These are phyloP conservation scores for Suhomyces panamericanus DNA, from an alignment of 1,139 yeast species.

Conservation along the genomic window DNA sequence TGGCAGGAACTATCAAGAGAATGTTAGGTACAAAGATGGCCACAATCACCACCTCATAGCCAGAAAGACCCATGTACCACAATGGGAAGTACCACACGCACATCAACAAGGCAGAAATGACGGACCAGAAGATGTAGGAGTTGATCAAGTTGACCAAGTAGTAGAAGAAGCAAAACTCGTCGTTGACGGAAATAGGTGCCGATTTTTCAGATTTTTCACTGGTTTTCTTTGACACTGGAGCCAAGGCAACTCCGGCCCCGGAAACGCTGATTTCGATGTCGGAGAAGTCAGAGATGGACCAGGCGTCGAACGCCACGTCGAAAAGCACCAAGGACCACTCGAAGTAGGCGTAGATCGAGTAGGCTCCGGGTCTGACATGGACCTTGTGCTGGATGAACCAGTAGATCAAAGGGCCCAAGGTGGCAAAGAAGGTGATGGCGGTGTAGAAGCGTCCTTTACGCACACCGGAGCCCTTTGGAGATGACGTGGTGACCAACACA, in stretches of 20 bases:
- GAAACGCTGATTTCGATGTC: conserved; percentile 48
- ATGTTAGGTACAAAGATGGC: conserved; percentile 59
- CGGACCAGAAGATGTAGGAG: conserved; percentile 81
- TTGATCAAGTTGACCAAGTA: conserved; percentile 52
- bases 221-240: conserved; percentile 1
- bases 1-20: conserved; percentile 53
- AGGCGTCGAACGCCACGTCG: conserved; percentile 82
- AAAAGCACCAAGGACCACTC: conserved; percentile 88
- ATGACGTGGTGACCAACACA: conserved; percentile 54
- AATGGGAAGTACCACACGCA: conserved; percentile 96
- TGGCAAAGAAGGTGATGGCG: conserved; percentile 62
- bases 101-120: conserved; percentile 73
- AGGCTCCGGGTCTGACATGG: conserved; percentile 86
- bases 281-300: conserved; percentile 69
- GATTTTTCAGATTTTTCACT: conserved; percentile 1
- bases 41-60: conserved; percentile 74
- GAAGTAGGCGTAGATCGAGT: conserved; percentile 88
- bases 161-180: conserved; percentile 39
- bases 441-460: conserved; percentile 55
- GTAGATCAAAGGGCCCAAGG: conserved; percentile 78
- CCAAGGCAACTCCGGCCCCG: conserved; percentile 22
- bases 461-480: conserved; percentile 50
- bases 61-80: conserved; percentile 97
- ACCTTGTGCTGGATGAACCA: conserved; percentile 94
- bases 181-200: conserved; percentile 9